Percentiles rank a stretch among this genome's conserved stretches.
phyloP scores from a whole-genome alignment of 345 rosid species.

The Salix arbutifolia region DNA sequence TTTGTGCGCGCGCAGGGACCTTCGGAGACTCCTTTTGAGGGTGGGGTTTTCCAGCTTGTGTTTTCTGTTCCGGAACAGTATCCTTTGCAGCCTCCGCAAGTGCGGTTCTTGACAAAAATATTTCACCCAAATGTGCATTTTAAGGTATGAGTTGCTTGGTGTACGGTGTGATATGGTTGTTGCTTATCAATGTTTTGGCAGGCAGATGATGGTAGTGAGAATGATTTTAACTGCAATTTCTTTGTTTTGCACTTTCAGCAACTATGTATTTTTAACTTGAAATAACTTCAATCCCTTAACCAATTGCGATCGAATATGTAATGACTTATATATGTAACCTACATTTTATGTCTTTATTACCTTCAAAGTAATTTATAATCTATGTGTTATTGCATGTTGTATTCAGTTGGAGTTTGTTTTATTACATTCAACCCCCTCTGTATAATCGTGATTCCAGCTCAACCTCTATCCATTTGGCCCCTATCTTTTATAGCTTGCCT shows the following conservation, averaged over 20 bases:
- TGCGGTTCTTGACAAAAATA: slow-evolving; percentile 89
- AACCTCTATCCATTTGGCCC: too few relatives aligned
- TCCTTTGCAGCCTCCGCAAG: slow-evolving; percentile 99
- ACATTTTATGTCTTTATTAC: too few relatives aligned
- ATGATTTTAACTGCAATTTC: neutral
- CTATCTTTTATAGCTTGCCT: too few relatives aligned
- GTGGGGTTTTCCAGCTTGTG: slow-evolving; percentile 94
- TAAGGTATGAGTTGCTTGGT: slow-evolving; percentile 46
- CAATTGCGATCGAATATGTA: too few relatives aligned
- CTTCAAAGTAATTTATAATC: too few relatives aligned
- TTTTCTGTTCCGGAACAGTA: slow-evolving; percentile 94
- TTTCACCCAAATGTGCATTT: slow-evolving; percentile 99
- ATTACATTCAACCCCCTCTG: too few relatives aligned
- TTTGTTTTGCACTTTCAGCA: neutral
- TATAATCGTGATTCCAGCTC: too few relatives aligned
- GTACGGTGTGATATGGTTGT: neutral
- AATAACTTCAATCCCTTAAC: too few relatives aligned
- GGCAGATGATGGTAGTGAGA: neutral
- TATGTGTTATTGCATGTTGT: too few relatives aligned
- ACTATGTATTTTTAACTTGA: too few relatives aligned
- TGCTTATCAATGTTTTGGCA: neutral
- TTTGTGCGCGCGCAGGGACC: slow-evolving; percentile 58
- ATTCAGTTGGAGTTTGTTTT: too few relatives aligned
- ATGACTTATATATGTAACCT: too few relatives aligned
- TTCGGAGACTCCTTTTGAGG: slow-evolving; percentile 95